Base-by-base conservation (phyloP, 1,284 basidiomycete species). In the Apiotrichum veenhuisii region DNA sequence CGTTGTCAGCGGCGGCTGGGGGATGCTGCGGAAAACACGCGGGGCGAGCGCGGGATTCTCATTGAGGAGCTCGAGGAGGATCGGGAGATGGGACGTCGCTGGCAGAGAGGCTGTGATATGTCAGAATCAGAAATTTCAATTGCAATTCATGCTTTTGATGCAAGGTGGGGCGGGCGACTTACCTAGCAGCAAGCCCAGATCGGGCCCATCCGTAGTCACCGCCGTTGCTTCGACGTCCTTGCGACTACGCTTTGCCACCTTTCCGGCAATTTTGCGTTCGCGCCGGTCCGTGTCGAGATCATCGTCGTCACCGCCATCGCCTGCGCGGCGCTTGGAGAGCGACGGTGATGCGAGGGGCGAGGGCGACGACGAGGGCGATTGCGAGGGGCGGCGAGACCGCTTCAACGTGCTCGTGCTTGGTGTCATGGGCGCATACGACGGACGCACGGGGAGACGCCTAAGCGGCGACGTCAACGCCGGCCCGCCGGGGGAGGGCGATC, bases 121-220 rank as follows among this genome's bases (percentile, higher is more conserved):
- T 52, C 30, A 55, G 53, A 8, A n/a, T n/a, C 5, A 33, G 14
- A 8, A 15, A 25, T 34, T 8, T 30, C n/a, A n/a, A n/a, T n/a
- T n/a, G n/a, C n/a, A n/a, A n/a, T n/a, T n/a, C n/a, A n/a, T n/a
- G n/a, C n/a, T n/a, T n/a, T n/a, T n/a, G n/a, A n/a, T n/a, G n/a
- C n/a, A n/a, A 25, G 23, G 20, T 37, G n/a, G n/a, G 9, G 2
- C 20, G 14, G 17, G 15, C 20, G 22, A 65, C 71, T 55, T 50
- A 76, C 74, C 71, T 10, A 76, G 64, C 43, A 76, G 54, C 2
- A 76, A 57, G 2, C 73, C 74, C 12, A 72, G 57, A 52, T 76
- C 74, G 2, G 71, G 52, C 30, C 63, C 65, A 10, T 65, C 64
- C 1, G 55, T 26, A 5, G 43, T 25, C 7, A 30, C 41, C 2